Conservation (phyloP, 2,329 filamentous ascomycete species). For the Lecanosticta acicola region DNA sequence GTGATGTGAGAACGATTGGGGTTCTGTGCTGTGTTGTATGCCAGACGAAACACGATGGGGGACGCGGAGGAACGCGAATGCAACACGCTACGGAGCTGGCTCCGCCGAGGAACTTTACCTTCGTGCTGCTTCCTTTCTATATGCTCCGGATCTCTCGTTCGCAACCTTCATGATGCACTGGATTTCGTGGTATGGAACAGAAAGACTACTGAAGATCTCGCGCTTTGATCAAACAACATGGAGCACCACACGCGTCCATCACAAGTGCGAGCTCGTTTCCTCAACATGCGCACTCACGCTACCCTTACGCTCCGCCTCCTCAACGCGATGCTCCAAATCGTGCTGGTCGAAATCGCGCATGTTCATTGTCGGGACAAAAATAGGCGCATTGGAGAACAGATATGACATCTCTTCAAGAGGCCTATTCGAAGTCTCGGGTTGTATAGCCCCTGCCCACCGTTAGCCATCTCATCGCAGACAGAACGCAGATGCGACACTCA, state of each 20-base stretch:
- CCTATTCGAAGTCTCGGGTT: slow-evolving; percentile 60
- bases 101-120: neutral
- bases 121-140: neutral
- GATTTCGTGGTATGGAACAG: no score
- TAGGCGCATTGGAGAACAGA: slow-evolving; percentile 55
- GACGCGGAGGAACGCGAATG: neutral
- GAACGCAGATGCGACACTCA: slow-evolving; percentile 2
- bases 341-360: slow-evolving; percentile 48
- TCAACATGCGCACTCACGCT: slow-evolving; percentile 22
- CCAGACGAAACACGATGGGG: neutral
- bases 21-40: slow-evolving; percentile 1
- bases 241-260: no score
- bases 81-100: neutral
- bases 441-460: slow-evolving; percentile 42
- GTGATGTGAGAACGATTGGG: neutral
- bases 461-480: neutral
- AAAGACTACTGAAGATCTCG: no score
- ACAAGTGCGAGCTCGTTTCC: slow-evolving; percentile 7
- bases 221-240: no score
- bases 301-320: slow-evolving; percentile 53
- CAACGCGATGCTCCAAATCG: slow-evolving; percentile 56
- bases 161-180: no score
- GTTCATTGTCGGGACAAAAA: slow-evolving; percentile 56
- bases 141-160: no score
- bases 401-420: slow-evolving; percentile 65